phyloP scores from a whole-genome alignment of 164 flowering plant genomes.

The Hamamelis virginiana region DNA sequence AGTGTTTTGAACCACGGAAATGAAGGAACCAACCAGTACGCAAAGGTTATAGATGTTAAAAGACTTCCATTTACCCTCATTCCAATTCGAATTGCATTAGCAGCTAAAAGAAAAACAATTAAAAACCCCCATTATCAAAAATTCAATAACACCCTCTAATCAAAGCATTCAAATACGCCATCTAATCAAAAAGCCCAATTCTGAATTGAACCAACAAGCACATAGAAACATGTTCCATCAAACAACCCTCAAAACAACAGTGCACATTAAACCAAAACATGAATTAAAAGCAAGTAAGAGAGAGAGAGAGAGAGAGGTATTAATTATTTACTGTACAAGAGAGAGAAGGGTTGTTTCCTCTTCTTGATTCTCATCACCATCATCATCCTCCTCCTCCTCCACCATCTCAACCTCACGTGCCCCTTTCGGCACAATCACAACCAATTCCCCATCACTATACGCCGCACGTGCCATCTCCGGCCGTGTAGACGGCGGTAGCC shows the following conservation, averaged over 20 bases:
- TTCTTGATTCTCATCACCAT: not conserved
- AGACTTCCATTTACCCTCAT: too few relatives aligned
- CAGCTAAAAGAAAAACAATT: not conserved
- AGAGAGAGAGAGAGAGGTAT: not conserved
- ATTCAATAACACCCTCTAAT: too few relatives aligned
- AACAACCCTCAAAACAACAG: not conserved
- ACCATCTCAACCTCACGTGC: too few relatives aligned
- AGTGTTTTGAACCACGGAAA: too few relatives aligned
- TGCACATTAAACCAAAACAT: not conserved
- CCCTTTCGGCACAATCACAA: constrained; percentile 38
- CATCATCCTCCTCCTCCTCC: constrained; percentile 1
- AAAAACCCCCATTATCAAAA: not conserved
- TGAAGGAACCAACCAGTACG: too few relatives aligned
- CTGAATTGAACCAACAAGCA: not conserved
- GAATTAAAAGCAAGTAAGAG: not conserved
- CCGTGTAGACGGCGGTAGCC: constrained; percentile 31
- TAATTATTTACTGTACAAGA: constrained; percentile 27
- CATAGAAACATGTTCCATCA: not conserved
- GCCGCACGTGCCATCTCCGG: constrained; percentile 37
- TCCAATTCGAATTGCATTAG: too few relatives aligned
- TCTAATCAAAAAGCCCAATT: not conserved
- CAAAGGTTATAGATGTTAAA: too few relatives aligned
- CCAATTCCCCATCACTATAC: constrained; percentile 32
- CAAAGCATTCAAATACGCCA: too few relatives aligned
- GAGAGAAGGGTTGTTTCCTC: too few relatives aligned